Evolutionary conservation across 2,329 filamentous ascomycete species (phyloP), one percentile per base, ranked within the genome.

Genomic region (Arachnomyces sp.): DNA sequence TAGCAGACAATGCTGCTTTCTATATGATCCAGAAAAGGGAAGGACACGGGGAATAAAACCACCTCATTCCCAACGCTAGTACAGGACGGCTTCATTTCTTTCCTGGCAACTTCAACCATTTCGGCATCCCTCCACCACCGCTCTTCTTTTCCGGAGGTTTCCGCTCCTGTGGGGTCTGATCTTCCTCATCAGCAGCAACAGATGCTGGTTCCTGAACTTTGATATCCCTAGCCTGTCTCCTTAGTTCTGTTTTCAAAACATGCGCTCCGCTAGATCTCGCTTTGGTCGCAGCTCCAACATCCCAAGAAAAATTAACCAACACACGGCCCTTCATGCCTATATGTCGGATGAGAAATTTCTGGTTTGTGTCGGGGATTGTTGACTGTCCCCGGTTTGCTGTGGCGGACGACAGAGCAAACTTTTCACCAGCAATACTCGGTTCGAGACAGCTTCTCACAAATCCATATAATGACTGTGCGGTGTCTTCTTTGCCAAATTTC

Each of bases 291-390:
- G 80, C 83, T 29, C 62, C 69, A 34, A 81, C 74, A 14, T 79
- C 77, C 85, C 87, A 94, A 1, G 79, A 65, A 45, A 94, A 75
- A 44, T 82, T 90, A 32, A 95, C 68, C 7, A 94, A 68, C 25
- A 89, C 80, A 28, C 78, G 74, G 5, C 80, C 80, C 3, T 72
- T 74, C 46, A 95, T 75, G 11, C 80, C 78, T 50, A 94, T 74
- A 42, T 82, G 78, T 38, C 74, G 71, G 42, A 95, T 84, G n/a
- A 95, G 67, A 33, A 49, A 47, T n/a, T 47, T 50, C 25, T 57
- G 42, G 60, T 74, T 56, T 73, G 69, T 61, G 30, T 66, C 61
- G 0, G 64, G 61, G n/a, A 68, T 57, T 8, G 53, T 48, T 8
- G 51, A 55, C 33, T 59, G 46, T 41, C 34, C 39, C 18, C 33